These are phyloP conservation scores for Allomyces javanicus DNA, from an alignment of 192 early-diverging fungal species.

Conservation along the genomic window DNA sequence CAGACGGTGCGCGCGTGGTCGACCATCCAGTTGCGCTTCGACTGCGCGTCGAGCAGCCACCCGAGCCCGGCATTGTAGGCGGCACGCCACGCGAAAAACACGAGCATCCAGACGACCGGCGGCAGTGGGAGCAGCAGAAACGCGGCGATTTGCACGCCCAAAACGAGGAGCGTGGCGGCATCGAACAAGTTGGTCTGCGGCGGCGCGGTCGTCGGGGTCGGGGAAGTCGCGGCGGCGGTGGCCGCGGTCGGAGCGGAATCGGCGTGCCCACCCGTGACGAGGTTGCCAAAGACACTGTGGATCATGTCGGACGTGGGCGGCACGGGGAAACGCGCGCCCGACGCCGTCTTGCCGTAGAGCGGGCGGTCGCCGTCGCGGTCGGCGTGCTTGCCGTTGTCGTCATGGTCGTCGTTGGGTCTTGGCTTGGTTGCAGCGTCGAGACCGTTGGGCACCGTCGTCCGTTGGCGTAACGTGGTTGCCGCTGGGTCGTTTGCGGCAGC, in stretches of 20 bases:
- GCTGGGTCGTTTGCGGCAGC: no score
- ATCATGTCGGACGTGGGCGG: not conserved
- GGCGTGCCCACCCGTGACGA: not conserved
- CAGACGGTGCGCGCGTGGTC: constrained; percentile 46
- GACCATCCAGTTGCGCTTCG: constrained; percentile 49
- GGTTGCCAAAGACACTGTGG: not conserved
- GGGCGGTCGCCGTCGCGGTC: no score
- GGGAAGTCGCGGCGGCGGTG: not conserved
- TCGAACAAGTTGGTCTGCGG: constrained; percentile 36
- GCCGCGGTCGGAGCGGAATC: not conserved
- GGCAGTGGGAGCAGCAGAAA: constrained; percentile 40
- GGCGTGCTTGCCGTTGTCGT: not conserved
- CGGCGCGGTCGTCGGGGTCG: no score
- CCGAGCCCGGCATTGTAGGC: constrained; percentile 79
- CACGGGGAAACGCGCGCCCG: not conserved
- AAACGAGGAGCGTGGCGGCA: constrained; percentile 35
- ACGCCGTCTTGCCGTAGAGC: not conserved
- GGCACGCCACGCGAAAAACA: constrained; percentile 73
- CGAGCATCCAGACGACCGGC: constrained; percentile 39
- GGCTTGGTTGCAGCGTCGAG: not conserved
- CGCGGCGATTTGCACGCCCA: constrained; percentile 40
- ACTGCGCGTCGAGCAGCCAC: constrained; percentile 57
- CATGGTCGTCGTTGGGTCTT: not conserved
- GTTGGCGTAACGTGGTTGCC: no score
- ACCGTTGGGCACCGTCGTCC: no score